These are phyloP conservation scores for Piromyces finnis DNA, from an alignment of 192 early-diverging fungal genomes.

Conservation along the genomic window DNA sequence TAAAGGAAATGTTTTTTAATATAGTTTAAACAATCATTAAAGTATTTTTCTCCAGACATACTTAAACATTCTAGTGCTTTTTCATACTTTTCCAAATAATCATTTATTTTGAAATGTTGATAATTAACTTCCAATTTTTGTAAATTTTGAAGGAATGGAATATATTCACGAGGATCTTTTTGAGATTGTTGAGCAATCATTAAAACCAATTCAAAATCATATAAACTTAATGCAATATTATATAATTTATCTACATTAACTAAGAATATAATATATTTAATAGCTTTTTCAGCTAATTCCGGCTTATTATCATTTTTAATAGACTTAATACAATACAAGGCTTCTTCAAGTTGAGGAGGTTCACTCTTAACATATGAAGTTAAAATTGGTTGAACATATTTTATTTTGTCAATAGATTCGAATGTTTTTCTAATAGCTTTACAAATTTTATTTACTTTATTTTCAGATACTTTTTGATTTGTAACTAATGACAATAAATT, in stretches of 20 bases:
- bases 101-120: constrained; percentile 74
- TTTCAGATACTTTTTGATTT: neutral
- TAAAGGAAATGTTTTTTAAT: constrained; percentile 47
- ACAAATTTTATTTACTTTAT: constrained; percentile 64
- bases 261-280: constrained; percentile 85
- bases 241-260: constrained; percentile 75
- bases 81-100: constrained; percentile 48
- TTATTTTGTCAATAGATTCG: constrained; percentile 12
- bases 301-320: constrained; percentile 32
- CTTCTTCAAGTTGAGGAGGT: constrained; percentile 66
- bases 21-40: constrained; percentile 43
- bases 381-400: constrained; percentile 62
- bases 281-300: constrained; percentile 52
- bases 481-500: neutral
- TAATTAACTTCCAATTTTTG: constrained; percentile 55
- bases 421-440: constrained; percentile 43
- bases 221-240: constrained; percentile 81
- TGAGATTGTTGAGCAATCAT: constrained; percentile 95
- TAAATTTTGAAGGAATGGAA: constrained; percentile 71
- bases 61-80: constrained; percentile 54
- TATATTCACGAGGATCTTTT: constrained; percentile 89
- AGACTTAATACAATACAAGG: constrained; percentile 46
- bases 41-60: constrained; percentile 23
- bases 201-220: constrained; percentile 78
- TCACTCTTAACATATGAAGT: constrained; percentile 65